Conservation (phyloP, 345 rosid species). For the Populus alba region DNA sequence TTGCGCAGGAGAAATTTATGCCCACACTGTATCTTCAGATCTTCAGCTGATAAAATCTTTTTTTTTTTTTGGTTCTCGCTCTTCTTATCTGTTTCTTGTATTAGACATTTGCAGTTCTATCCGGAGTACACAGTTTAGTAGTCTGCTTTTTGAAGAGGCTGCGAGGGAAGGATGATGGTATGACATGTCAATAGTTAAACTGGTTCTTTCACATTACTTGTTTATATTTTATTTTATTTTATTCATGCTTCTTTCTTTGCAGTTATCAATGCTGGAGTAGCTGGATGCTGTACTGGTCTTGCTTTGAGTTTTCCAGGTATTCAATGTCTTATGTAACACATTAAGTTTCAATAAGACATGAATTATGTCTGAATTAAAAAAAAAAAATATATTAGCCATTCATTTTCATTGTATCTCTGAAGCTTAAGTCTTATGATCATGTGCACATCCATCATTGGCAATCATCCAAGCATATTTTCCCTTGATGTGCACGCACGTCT, state of each 20-base stretch:
- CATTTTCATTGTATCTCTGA: background rate
- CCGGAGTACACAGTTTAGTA: slow-evolving; percentile 74
- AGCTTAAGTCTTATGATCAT: background rate
- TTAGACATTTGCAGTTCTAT: slow-evolving; percentile 66
- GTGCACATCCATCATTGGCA: background rate
- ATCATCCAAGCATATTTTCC: background rate
- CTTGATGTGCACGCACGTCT: background rate
- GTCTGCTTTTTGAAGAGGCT: slow-evolving; percentile 67
- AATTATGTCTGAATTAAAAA: background rate
- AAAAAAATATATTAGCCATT: background rate
- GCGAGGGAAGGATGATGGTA: slow-evolving; percentile 96
- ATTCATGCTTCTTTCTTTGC: slow-evolving; percentile 22
- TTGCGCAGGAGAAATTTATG: no score
- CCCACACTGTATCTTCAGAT: background rate
- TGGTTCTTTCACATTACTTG: background rate
- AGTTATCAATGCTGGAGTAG: slow-evolving; percentile 88
- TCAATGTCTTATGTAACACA: background rate
- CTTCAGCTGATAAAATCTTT: background rate
- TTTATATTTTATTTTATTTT: background rate
- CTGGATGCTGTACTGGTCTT: slow-evolving; percentile 88
- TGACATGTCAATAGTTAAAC: slow-evolving; percentile 4
- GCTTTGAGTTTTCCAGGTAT: slow-evolving; percentile 84
- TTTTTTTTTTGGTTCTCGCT: background rate
- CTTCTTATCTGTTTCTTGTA: background rate
- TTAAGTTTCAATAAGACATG: background rate